Evolutionary conservation across 139 green algal genomes (phyloP).

Genomic region (Tetradesmus lagerheimii): DNA sequence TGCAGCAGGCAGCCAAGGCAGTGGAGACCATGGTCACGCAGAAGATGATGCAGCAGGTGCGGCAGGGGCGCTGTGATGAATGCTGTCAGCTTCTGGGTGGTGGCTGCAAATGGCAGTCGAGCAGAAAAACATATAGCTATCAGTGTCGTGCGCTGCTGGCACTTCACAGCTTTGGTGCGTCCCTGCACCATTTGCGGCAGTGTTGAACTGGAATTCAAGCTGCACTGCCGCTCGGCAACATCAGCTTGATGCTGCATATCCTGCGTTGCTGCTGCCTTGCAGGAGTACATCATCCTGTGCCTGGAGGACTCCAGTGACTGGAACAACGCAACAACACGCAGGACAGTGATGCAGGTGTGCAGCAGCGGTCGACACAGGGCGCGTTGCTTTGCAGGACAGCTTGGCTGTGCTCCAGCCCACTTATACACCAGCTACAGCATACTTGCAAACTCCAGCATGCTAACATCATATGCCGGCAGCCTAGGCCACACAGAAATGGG

Average conservation of each 20-base stretch:
- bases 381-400: no score
- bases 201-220: no score
- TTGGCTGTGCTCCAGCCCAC: no score
- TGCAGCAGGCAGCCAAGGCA: conserved; percentile 72
- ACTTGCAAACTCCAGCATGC: background rate
- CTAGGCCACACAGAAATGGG: no score
- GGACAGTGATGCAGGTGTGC: conserved; percentile 90
- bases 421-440: background rate
- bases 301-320: conserved; percentile 96
- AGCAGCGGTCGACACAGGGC: background rate
- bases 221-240: no score
- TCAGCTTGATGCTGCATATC: background rate
- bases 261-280: background rate
- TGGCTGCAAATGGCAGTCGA: background rate
- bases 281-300: conserved; percentile 97
- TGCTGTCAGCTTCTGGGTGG: background rate
- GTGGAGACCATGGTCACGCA: conserved; percentile 87
- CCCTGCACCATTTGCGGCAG: no score
- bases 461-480: no score
- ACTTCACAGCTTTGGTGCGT: background rate
- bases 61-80: conserved; percentile 92
- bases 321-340: conserved; percentile 94
- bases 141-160: no score
- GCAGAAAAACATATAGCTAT: no score
- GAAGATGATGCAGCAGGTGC: conserved; percentile 88